A percentile compares a stretch with the other conserved stretches of the same genome.
Evolutionary conservation across 208 protist genomes (phyloP).

Genomic region (Novymonas esmeraldas): DNA sequence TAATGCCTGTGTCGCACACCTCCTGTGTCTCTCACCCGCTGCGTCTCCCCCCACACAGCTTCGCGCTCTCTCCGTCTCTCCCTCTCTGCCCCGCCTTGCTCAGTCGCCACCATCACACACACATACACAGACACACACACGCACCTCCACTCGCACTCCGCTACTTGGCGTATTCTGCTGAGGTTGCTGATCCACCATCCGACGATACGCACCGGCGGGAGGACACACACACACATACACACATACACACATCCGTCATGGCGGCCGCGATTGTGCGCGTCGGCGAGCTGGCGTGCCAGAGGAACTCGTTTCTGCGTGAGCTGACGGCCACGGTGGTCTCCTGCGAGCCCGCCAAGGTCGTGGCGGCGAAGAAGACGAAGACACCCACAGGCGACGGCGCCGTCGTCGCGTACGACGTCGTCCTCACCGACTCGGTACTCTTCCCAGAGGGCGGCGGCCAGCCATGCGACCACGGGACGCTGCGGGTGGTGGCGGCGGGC

Average conservation of each 20-base stretch:
- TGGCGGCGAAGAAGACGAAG: constrained; percentile 35
- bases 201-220: no score
- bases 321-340: constrained; percentile 66
- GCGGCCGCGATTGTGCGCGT: constrained; percentile 40
- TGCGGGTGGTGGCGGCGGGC: constrained; percentile 15
- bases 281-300: constrained; percentile 79
- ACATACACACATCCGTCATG: constrained; percentile 9
- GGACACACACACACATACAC: neutral
- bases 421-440: constrained; percentile 80
- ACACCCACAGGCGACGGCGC: constrained; percentile 6
- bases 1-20: no score
- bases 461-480: constrained; percentile 80
- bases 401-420: constrained; percentile 49
- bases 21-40: no score
- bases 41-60: no score
- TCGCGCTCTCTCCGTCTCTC: neutral
- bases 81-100: neutral
- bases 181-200: no score
- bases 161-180: no score
- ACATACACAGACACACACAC: no score
- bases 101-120: neutral
- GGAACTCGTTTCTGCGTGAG: constrained; percentile 64
- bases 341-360: constrained; percentile 37
- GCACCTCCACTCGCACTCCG: no score
- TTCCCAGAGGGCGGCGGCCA: constrained; percentile 92